Evolutionary conservation across 306 rosid genomes (phyloP).

Genomic region (Dalbergia cochinchinensis): DNA sequence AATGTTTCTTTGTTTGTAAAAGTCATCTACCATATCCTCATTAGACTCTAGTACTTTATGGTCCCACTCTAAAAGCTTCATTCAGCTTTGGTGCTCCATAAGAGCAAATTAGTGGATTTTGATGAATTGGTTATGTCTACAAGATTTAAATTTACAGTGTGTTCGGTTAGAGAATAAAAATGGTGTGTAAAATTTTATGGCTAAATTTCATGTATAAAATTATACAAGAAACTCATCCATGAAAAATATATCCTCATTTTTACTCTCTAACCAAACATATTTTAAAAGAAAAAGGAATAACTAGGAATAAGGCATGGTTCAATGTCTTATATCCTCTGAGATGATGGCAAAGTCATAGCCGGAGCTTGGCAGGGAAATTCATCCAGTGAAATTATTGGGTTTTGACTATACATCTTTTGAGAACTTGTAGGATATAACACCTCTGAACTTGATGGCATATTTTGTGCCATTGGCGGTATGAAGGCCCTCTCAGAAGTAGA

Average conservation of each 20-base stretch:
- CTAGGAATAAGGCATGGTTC: neutral
- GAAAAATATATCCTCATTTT: too few relatives aligned
- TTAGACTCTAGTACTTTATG: too few relatives aligned
- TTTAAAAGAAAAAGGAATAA: neutral
- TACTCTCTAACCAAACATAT: neutral
- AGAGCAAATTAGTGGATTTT: neutral
- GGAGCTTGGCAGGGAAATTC: slow-evolving; percentile 64
- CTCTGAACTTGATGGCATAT: slow-evolving; percentile 54
- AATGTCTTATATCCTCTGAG: slow-evolving; percentile 54
- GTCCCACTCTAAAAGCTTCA: neutral
- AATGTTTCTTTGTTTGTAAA: too few relatives aligned
- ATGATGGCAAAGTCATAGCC: slow-evolving; percentile 52
- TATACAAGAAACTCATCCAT: too few relatives aligned
- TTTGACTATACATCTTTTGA: slow-evolving; percentile 60
- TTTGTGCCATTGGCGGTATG: slow-evolving; percentile 52
- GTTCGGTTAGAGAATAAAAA: too few relatives aligned
- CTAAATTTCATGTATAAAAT: too few relatives aligned
- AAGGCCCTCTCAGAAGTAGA: slow-evolving; percentile 56
- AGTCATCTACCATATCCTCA: neutral
- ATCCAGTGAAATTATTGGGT: slow-evolving; percentile 56
- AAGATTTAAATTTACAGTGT: neutral
- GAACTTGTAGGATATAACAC: slow-evolving; percentile 55
- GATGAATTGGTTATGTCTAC: slow-evolving; percentile 23
- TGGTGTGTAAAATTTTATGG: too few relatives aligned
- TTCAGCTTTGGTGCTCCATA: slow-evolving; percentile 6